phyloP scores from a whole-genome alignment of 805 yeast genomes.

The Candida chilensis region DNA sequence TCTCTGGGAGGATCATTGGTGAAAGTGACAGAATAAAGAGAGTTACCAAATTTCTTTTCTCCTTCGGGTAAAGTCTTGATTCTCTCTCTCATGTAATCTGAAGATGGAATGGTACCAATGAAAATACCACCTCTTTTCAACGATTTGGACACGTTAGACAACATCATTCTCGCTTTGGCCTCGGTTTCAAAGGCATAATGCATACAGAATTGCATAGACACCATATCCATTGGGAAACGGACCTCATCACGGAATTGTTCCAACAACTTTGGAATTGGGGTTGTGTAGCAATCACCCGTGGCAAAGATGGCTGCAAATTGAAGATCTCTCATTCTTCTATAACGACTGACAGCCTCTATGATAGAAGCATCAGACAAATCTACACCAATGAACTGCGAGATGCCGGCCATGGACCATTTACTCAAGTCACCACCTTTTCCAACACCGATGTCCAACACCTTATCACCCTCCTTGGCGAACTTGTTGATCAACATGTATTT shows the following conservation, averaged over 20 bases:
- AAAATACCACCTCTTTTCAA: constrained; percentile 79
- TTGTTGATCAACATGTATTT: constrained; percentile 79
- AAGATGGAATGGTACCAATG: constrained; percentile 90
- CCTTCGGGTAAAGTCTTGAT: constrained; percentile 43
- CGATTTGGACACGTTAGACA: constrained; percentile 68
- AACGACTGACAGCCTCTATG: constrained; percentile 75
- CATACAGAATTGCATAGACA: constrained; percentile 84
- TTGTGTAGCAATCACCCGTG: constrained; percentile 86
- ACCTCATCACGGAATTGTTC: constrained; percentile 59
- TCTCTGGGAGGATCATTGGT: constrained; percentile 70
- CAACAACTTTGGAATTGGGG: constrained; percentile 58
- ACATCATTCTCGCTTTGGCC: constrained; percentile 60
- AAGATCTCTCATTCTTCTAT: constrained; percentile 42
- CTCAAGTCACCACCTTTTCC: constrained; percentile 97
- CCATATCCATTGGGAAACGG: constrained; percentile 76
- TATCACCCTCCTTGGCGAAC: constrained; percentile 42
- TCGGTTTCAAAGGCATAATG: constrained; percentile 94
- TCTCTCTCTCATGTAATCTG: constrained; percentile 71
- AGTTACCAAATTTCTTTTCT: constrained; percentile 73
- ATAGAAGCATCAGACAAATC: constrained; percentile 89
- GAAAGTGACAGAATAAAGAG: constrained; percentile 72
- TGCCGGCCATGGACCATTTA: constrained; percentile 72
- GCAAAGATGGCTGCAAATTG: constrained; percentile 78
- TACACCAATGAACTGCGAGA: constrained; percentile 77
- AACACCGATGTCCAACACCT: constrained; percentile 83